Evolutionary conservation across 495 filamentous ascomycete genomes (phyloP).

Genomic region (Penicillium coffeae): DNA sequence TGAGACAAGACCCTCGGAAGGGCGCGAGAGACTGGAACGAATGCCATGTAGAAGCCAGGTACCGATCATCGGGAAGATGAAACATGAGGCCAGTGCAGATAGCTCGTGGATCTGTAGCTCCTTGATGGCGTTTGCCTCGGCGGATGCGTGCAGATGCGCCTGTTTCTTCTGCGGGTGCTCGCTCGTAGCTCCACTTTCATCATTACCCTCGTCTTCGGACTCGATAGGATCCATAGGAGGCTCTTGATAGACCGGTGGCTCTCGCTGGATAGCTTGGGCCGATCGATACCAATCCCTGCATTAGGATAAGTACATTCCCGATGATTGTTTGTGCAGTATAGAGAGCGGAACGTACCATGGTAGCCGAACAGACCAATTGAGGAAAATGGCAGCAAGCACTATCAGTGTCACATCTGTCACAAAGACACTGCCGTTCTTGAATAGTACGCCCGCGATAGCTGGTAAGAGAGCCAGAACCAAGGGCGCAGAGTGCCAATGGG

Average conservation of each 20-base stretch:
- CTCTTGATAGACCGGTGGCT: constrained; percentile 43
- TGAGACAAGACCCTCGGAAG: constrained; percentile 81
- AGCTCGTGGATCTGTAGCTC: constrained; percentile 75
- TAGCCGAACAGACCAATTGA: constrained; percentile 88
- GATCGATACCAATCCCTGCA: constrained; percentile 84
- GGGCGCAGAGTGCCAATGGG: constrained; percentile 72
- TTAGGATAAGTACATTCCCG: neutral
- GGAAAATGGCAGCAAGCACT: constrained; percentile 72
- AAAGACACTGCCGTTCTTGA: constrained; percentile 75
- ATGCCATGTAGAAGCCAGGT: constrained; percentile 77
- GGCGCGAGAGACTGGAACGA: constrained; percentile 69
- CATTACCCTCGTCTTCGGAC: constrained; percentile 17
- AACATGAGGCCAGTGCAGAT: constrained; percentile 70
- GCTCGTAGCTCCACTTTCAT: constrained; percentile 7
- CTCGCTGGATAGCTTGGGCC: constrained; percentile 59
- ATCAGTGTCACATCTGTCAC: constrained; percentile 83
- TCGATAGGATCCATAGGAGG: constrained; percentile 34
- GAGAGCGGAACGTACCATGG: constrained; percentile 62
- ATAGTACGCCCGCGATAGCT: constrained; percentile 77
- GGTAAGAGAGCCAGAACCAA: constrained; percentile 80
- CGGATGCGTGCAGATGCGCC: constrained; percentile 5
- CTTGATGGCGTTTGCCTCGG: constrained; percentile 36
- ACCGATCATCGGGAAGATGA: constrained; percentile 71
- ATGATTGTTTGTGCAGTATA: neutral
- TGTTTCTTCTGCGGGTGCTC: neutral